A percentile compares a stretch with the other conserved stretches of the same genome.
Conservation (phyloP, 306 rosid genomes). For the Prunus kanzakura region DNA sequence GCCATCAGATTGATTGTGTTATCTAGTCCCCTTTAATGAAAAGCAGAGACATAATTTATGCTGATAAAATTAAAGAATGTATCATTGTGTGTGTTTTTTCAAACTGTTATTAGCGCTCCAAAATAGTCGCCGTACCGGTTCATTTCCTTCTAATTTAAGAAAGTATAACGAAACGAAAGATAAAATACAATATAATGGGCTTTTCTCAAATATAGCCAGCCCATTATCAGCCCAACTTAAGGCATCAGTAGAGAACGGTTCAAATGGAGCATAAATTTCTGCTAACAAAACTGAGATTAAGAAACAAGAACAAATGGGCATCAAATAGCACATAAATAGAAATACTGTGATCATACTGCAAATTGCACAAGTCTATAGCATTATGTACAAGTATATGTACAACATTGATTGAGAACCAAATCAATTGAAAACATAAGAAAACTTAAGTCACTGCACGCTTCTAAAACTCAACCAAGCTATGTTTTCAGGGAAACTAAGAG, state of each 20-base stretch:
- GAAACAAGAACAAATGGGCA: background rate
- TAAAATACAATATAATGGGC: background rate
- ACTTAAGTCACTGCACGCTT: slow-evolving; percentile 8
- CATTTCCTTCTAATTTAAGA: too few species aligned
- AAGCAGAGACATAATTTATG: too few species aligned
- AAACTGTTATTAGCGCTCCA: too few species aligned
- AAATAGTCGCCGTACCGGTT: too few species aligned
- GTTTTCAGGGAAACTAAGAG: slow-evolving; percentile 16
- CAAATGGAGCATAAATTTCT: background rate
- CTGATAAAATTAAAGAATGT: too few species aligned
- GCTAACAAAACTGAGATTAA: background rate
- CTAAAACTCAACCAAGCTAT: slow-evolving; percentile 23
- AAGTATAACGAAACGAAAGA: too few species aligned
- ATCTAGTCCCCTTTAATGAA: background rate
- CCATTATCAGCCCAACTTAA: too few species aligned
- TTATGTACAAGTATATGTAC: slow-evolving; percentile 45
- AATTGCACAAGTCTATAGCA: slow-evolving; percentile 15
- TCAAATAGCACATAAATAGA: background rate
- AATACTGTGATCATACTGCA: slow-evolving; percentile 7
- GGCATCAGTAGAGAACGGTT: too few species aligned
- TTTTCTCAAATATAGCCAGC: background rate
- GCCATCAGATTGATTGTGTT: background rate
- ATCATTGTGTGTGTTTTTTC: too few species aligned
- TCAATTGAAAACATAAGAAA: slow-evolving; percentile 1
- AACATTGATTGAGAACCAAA: slow-evolving; percentile 20